Evolutionary conservation across 805 yeast genomes (phyloP).

Genomic region (Saccharomycopsis babjevae): DNA sequence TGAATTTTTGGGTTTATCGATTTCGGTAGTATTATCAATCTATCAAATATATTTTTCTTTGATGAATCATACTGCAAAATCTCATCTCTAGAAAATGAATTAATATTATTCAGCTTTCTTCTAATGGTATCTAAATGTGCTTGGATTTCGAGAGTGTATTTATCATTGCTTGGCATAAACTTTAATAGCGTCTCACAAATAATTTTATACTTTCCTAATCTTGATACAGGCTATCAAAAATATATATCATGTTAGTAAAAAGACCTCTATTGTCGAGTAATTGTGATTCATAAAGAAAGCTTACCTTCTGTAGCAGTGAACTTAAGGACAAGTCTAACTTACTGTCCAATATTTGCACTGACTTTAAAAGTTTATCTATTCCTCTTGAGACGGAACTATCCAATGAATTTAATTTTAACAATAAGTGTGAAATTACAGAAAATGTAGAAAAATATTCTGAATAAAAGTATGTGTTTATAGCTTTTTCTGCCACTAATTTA

Average conservation of each 20-base stretch:
- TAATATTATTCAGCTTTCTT: constrained; percentile 4
- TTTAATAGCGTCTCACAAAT: constrained; percentile 3
- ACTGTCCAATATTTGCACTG: constrained; percentile 30
- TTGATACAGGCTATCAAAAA: constrained; percentile 5
- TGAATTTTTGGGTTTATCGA: background rate
- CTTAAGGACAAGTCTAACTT: constrained; percentile 40
- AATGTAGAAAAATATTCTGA: constrained; percentile 28
- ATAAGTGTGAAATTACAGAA: constrained; percentile 27
- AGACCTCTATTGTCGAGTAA: background rate
- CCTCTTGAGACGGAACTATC: constrained; percentile 19
- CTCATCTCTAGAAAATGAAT: constrained; percentile 1
- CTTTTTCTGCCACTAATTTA: constrained; percentile 20
- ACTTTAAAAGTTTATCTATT: constrained; percentile 31
- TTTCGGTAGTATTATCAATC: background rate
- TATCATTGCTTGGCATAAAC: background rate
- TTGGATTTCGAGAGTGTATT: background rate
- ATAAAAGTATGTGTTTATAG: constrained; percentile 25
- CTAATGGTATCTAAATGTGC: background rate
- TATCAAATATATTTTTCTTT: background rate
- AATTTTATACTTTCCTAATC: constrained; percentile 11
- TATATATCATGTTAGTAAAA: background rate
- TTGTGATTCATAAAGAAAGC: background rate
- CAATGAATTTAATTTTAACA: constrained; percentile 23
- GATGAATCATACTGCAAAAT: background rate
- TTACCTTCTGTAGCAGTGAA: constrained; percentile 8